phyloP scores from a whole-genome alignment of 345 rosid genomes.

The Citrus mangshanensis region DNA sequence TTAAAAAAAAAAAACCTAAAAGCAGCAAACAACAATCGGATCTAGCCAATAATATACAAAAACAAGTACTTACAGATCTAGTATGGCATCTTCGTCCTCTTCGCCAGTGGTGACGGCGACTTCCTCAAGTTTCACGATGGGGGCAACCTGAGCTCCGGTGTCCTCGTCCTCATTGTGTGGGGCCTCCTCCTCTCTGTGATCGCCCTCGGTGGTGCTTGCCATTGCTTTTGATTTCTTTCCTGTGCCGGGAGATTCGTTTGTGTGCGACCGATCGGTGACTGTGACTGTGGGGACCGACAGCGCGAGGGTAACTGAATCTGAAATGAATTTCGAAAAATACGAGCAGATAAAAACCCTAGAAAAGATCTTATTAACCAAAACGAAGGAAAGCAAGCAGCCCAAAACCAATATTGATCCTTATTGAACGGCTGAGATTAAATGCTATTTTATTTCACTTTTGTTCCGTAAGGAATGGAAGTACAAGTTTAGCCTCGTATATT shows the following conservation, averaged over 20 bases:
- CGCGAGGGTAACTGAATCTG: not conserved
- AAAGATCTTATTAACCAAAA: not conserved
- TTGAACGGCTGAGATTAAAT: slow-evolving; percentile 1
- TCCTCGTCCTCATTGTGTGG: slow-evolving; percentile 85
- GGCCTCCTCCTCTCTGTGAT: slow-evolving; percentile 59
- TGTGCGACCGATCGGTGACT: not conserved
- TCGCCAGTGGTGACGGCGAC: slow-evolving; percentile 87
- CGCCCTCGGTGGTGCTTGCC: slow-evolving; percentile 48
- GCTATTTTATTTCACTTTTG: too few species aligned
- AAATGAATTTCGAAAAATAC: too few species aligned
- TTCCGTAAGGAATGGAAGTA: too few species aligned
- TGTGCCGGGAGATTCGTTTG: not conserved
- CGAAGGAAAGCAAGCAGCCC: too few species aligned
- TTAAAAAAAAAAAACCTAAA: not conserved
- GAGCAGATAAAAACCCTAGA: not conserved
- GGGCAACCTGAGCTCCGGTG: slow-evolving; percentile 91
- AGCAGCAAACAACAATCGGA: not conserved
- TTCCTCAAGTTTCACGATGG: slow-evolving; percentile 79
- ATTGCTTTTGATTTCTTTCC: slow-evolving; percentile 15
- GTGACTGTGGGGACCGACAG: not conserved
- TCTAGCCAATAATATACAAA: not conserved
- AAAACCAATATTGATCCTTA: too few species aligned
- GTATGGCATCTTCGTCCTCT: slow-evolving; percentile 74
- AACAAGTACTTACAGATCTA: slow-evolving; percentile 58
- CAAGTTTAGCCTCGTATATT: too few species aligned